Evolutionary conservation across 2,329 filamentous ascomycete genomes (phyloP), one percentile per base, ranked within the genome.

Genomic region (Nothopassalora personata): DNA sequence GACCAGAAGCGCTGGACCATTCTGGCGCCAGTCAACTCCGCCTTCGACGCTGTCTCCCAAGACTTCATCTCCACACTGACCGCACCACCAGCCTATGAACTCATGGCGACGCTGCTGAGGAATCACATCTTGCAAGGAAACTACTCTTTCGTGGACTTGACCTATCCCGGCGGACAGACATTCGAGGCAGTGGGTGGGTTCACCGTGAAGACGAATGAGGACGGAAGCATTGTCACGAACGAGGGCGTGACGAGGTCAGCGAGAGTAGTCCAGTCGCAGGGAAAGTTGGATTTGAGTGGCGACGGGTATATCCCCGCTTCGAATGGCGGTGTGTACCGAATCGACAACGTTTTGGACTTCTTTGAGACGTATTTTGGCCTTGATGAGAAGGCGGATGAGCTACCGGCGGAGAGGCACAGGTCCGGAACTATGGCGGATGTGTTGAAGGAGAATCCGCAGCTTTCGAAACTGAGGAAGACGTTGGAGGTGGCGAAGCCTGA

Each of bases 301-400:
- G 51, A 54, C 0, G 13, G 33, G 0, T 51, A 36, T 5, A 45
- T 62, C 1, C 51, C 57, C 5, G 62, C 62, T 18, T 60, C 51
- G 3, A 64, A 64, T n/a, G 62, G 60, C 13, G 48, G 47, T 6
- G 45, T 64, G 36, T 64, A 53, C 57, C 53, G 56, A 10, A 61
- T 64, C 47, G 60, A 63, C 33, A 19, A 48, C 4, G 13, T 60
- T 9, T 48, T 64, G 0, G 60, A 60, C n/a, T 46, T 49, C 7
- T 47, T 60, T 9, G 27, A 53, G 6, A 63, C 60, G 3, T 64
- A 64, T 28, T 60, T 64, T 18, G 62, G 62, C 5, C 23, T 45
- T 19, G 58, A 56, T 39, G 23, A 34, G 5, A 50, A 52, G 5
- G 28, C 33, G 11, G 49, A 15, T 6, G 13, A 15, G 3, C 47